phyloP scores from a whole-genome alignment of 768 basidiomycete species.

The Hypholoma sublateritium region DNA sequence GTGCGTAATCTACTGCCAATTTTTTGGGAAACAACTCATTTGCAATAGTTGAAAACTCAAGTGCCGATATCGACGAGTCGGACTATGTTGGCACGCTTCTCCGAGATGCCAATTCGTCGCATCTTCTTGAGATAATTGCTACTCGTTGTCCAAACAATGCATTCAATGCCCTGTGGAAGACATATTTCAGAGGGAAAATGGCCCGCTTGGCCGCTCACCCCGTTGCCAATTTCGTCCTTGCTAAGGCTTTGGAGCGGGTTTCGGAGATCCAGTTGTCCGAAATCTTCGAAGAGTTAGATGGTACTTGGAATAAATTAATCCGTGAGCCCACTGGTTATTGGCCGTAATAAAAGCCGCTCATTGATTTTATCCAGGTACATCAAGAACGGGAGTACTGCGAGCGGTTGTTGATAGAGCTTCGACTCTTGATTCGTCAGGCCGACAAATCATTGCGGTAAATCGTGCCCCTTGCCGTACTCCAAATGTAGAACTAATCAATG shows the following conservation, averaged over 20 bases:
- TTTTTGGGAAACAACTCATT: not conserved
- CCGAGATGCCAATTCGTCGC: constrained; percentile 85
- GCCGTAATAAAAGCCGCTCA: no score
- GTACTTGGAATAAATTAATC: constrained; percentile 60
- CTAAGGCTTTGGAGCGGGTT: constrained; percentile 70
- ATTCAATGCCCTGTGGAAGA: constrained; percentile 71
- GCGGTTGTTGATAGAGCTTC: constrained; percentile 71
- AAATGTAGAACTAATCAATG: not conserved
- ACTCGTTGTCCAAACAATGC: constrained; percentile 55
- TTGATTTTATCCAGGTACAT: constrained; percentile 45
- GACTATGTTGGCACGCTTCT: constrained; percentile 84
- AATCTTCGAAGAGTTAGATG: constrained; percentile 59
- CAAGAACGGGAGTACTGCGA: constrained; percentile 76
- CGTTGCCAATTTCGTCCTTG: constrained; percentile 91
- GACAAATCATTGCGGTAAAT: constrained; percentile 57
- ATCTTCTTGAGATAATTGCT: constrained; percentile 83
- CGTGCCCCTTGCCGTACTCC: not conserved
- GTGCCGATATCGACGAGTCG: constrained; percentile 46
- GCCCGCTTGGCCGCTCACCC: constrained; percentile 78
- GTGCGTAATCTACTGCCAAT: constrained; percentile 42
- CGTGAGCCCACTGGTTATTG: constrained; percentile 38
- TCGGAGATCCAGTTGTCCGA: constrained; percentile 53
- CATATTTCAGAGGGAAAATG: constrained; percentile 77
- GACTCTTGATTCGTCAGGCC: constrained; percentile 43
- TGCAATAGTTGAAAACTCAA: constrained; percentile 38